phyloP scores from a whole-genome alignment of 495 filamentous ascomycete genomes.

The Xylaria palmicola region DNA sequence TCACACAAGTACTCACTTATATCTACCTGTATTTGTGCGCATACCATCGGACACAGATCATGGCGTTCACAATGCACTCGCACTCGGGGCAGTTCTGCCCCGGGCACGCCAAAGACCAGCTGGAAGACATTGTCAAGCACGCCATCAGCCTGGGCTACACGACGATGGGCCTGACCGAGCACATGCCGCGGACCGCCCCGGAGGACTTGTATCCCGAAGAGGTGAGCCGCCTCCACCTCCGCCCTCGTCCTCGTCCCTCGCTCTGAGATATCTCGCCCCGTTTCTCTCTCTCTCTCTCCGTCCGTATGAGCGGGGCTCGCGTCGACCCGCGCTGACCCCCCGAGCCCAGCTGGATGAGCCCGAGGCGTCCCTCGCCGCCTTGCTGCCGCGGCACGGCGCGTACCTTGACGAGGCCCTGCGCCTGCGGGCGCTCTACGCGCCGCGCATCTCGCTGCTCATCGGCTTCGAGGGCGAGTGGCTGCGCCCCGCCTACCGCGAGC shows the following conservation, averaged over 20 bases:
- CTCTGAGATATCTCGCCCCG: too few species aligned
- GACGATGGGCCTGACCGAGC: constrained; percentile 89
- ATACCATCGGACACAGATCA: constrained; percentile 34
- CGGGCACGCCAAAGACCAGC: constrained; percentile 76
- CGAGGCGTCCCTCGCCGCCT: constrained; percentile 35
- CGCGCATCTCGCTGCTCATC: constrained; percentile 75
- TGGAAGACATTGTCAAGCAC: constrained; percentile 78
- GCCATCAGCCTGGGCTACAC: constrained; percentile 78
- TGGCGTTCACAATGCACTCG: constrained; percentile 98
- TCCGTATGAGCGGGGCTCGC: neutral
- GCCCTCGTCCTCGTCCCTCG: neutral
- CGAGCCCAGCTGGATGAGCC: constrained; percentile 35
- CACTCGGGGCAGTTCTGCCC: constrained; percentile 97
- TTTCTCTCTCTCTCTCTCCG: constrained; percentile 16
- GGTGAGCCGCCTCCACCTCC: constrained; percentile 42
- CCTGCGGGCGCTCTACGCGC: constrained; percentile 67
- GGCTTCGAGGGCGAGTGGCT: constrained; percentile 95
- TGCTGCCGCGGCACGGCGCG: constrained; percentile 59
- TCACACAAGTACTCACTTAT: too few species aligned
- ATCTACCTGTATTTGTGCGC: neutral
- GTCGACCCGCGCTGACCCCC: neutral
- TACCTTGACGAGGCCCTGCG: constrained; percentile 70
- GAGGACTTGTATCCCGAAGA: constrained; percentile 93
- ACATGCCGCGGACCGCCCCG: constrained; percentile 76
- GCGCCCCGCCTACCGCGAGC: constrained; percentile 57